These are phyloP conservation scores for Pelagophyceae sp. DNA, from an alignment of 352 stramenopile genomes.

Conservation along the genomic window DNA sequence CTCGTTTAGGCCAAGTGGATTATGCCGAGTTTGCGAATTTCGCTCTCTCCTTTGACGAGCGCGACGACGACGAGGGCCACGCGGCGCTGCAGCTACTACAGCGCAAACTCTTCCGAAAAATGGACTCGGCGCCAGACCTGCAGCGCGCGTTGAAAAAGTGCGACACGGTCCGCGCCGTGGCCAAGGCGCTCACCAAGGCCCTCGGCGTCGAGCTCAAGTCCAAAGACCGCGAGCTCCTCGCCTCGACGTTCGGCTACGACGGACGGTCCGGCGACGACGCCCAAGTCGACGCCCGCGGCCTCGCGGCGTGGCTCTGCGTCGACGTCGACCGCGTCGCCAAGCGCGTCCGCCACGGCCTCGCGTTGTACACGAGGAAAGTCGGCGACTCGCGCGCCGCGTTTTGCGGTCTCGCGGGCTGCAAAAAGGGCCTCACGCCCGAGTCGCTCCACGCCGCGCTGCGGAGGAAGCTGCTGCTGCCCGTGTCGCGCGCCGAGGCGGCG, in stretches of 20 bases:
- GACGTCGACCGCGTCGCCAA: neutral
- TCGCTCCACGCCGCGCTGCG: neutral
- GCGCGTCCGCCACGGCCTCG: neutral
- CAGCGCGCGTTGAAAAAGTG: too few relatives aligned
- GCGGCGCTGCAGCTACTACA: neutral
- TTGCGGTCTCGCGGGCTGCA: neutral
- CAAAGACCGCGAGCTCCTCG: neutral
- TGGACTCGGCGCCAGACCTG: too few relatives aligned
- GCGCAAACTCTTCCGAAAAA: neutral
- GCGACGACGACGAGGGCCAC: neutral
- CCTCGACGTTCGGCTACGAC: neutral
- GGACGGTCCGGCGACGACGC: neutral
- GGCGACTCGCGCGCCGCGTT: neutral
- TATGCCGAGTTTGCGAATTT: neutral
- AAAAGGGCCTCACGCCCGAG: neutral
- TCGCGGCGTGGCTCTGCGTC: neutral
- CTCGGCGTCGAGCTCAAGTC: neutral
- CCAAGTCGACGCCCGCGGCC: neutral
- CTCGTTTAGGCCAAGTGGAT: too few relatives aligned
- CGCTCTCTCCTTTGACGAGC: neutral
- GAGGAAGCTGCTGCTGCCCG: neutral
- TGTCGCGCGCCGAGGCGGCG: neutral
- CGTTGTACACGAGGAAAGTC: neutral
- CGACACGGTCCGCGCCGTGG: too few relatives aligned
- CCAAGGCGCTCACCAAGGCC: neutral